Conservation (phyloP, 257 asterid genomes). For the Solanum virginianum region DNA sequence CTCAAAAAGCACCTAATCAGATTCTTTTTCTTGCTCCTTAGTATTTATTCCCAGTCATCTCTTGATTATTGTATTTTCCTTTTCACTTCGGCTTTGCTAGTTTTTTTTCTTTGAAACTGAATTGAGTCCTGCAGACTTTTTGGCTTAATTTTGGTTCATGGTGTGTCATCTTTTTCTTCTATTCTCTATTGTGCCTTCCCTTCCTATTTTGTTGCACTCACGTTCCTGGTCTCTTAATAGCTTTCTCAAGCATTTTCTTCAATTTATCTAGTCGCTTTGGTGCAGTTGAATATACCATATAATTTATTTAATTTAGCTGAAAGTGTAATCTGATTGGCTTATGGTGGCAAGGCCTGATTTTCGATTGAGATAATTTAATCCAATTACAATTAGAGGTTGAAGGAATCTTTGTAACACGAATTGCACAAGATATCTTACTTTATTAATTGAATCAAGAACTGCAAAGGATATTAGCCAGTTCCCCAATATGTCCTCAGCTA, state of each 20-base stretch:
- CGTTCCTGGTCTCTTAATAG: background rate
- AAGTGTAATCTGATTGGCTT: background rate
- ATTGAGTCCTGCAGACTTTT: background rate
- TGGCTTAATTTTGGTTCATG: background rate
- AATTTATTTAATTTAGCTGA: background rate
- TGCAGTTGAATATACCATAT: background rate
- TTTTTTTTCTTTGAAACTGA: no score
- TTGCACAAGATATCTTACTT: background rate
- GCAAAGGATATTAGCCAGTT: background rate
- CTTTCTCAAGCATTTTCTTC: background rate
- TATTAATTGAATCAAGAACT: background rate
- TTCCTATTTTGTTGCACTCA: background rate
- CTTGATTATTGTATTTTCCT: background rate
- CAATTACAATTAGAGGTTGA: background rate
- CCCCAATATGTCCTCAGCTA: background rate
- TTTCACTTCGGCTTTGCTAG: background rate
- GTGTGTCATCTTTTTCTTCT: background rate
- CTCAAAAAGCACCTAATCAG: no score
- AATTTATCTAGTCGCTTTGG: background rate
- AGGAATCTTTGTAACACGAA: background rate
- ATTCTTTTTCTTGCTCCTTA: background rate
- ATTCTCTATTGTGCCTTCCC: background rate
- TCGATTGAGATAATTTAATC: background rate
- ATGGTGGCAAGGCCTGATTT: background rate
- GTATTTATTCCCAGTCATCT: background rate